phyloP scores from a whole-genome alignment of 352 stramenopile genomes.

The Phytophthora sp. region DNA sequence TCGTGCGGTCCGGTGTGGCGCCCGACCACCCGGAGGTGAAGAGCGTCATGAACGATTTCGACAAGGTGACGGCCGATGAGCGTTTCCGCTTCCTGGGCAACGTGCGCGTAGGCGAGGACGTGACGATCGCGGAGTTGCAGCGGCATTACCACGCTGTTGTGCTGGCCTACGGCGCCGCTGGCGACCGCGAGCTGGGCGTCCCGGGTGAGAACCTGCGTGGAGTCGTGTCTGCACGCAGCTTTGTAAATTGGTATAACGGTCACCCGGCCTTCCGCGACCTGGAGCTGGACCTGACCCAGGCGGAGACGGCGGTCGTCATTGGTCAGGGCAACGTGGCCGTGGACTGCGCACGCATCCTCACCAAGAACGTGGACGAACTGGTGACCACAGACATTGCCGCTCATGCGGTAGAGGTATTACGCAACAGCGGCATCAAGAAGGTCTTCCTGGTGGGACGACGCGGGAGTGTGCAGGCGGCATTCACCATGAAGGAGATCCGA shows the following conservation, averaged over 20 bases:
- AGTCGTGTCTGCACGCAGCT: slow-evolving; percentile 91
- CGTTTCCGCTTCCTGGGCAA: slow-evolving; percentile 93
- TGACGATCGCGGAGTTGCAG: slow-evolving; percentile 90
- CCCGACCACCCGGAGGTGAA: slow-evolving; percentile 99
- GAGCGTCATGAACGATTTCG: slow-evolving; percentile 97
- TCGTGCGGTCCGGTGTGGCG: slow-evolving; percentile 97
- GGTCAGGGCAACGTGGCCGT: slow-evolving; percentile 98
- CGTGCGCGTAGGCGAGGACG: slow-evolving; percentile 85
- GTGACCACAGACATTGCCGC: slow-evolving; percentile 92
- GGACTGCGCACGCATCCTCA: slow-evolving; percentile 96
- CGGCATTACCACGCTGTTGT: slow-evolving; percentile 95
- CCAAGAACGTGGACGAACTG: slow-evolving; percentile 91
- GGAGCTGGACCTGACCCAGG: slow-evolving; percentile 52
- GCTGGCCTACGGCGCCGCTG: slow-evolving; percentile 94
- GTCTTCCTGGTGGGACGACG: slow-evolving; percentile 94
- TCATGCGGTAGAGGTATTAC: slow-evolving; percentile 88
- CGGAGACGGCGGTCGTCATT: slow-evolving; percentile 93
- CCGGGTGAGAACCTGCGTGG: slow-evolving; percentile 77
- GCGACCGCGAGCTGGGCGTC: slow-evolving; percentile 89
- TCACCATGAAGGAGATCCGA: slow-evolving; percentile 97
- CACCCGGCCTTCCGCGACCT: slow-evolving; percentile 94
- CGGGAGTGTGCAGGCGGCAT: slow-evolving; percentile 95
- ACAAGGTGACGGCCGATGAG: slow-evolving; percentile 80
- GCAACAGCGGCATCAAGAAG: slow-evolving; percentile 71
- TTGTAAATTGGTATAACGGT: slow-evolving; percentile 99